Evolutionary conservation across 768 basidiomycete species (phyloP).

Genomic region (Flagelloscypha sp.): DNA sequence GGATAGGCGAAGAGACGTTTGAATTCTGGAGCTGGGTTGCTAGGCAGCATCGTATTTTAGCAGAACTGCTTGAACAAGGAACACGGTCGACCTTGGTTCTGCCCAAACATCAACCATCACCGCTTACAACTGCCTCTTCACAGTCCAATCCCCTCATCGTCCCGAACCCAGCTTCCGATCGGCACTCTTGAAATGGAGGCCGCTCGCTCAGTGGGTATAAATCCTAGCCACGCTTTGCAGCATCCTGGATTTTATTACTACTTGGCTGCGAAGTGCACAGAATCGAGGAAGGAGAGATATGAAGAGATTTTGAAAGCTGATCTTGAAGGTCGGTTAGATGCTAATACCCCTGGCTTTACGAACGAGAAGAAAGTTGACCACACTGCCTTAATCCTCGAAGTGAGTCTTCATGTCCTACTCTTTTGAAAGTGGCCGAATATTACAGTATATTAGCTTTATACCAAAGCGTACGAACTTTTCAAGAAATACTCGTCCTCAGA

Average conservation of each 20-base stretch:
- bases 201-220: constrained; percentile 56
- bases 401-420: constrained; percentile 18
- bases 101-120: constrained; percentile 47
- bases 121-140: constrained; percentile 14
- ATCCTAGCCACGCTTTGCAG: constrained; percentile 77
- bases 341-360: constrained; percentile 59
- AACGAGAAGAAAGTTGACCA: constrained; percentile 96
- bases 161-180: constrained; percentile 11
- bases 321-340: constrained; percentile 17
- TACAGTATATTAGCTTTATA: constrained; percentile 72
- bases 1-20: constrained; percentile 92
- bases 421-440: not conserved
- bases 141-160: constrained; percentile 13
- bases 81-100: constrained; percentile 52
- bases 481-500: constrained; percentile 57
- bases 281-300: constrained; percentile 65
- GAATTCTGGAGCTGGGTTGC: constrained; percentile 98
- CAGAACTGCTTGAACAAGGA: constrained; percentile 85
- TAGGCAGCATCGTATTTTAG: constrained; percentile 86
- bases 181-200: constrained; percentile 44
- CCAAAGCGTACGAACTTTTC: constrained; percentile 89
- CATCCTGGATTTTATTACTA: constrained; percentile 86
- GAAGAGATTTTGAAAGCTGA: constrained; percentile 48
- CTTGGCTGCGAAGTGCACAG: constrained; percentile 80
- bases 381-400: constrained; percentile 74